These are phyloP conservation scores for Acer negundo DNA, from an alignment of 345 rosid species.

Conservation along the genomic window DNA sequence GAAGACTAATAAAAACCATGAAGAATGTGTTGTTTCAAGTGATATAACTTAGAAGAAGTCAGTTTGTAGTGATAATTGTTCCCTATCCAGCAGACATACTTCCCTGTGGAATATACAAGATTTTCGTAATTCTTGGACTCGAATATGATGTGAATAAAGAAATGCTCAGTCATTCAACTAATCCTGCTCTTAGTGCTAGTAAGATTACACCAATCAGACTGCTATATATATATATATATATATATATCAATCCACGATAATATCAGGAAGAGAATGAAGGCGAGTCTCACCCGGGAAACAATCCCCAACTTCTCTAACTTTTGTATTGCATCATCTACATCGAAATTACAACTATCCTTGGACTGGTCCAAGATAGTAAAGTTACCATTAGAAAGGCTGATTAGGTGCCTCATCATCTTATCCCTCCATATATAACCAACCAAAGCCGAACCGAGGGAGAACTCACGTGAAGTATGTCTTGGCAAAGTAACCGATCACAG, in stretches of 20 bases:
- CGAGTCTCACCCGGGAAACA: slow-evolving; percentile 47
- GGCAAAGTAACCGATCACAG: slow-evolving; percentile 64
- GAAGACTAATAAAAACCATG: background rate
- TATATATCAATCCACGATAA: background rate
- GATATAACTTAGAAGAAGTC: no score
- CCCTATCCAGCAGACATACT: no score
- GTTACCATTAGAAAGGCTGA: background rate
- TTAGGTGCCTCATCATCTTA: background rate
- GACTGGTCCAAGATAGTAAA: slow-evolving; percentile 43
- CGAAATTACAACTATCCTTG: slow-evolving; percentile 62
- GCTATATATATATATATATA: background rate
- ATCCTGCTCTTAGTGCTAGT: no score
- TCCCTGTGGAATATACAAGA: background rate
- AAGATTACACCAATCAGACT: background rate
- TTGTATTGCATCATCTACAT: slow-evolving; percentile 70
- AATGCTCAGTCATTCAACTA: background rate
- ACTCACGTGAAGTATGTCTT: slow-evolving; percentile 72
- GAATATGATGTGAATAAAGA: background rate
- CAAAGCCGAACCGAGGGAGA: background rate
- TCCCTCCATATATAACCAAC: background rate
- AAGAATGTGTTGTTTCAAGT: no score
- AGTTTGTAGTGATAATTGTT: no score
- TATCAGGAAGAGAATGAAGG: background rate
- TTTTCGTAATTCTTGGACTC: background rate
- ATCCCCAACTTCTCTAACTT: slow-evolving; percentile 70